Base-by-base conservation (phyloP, 164 flowering plant genomes). In the Umbellularia californica region DNA sequence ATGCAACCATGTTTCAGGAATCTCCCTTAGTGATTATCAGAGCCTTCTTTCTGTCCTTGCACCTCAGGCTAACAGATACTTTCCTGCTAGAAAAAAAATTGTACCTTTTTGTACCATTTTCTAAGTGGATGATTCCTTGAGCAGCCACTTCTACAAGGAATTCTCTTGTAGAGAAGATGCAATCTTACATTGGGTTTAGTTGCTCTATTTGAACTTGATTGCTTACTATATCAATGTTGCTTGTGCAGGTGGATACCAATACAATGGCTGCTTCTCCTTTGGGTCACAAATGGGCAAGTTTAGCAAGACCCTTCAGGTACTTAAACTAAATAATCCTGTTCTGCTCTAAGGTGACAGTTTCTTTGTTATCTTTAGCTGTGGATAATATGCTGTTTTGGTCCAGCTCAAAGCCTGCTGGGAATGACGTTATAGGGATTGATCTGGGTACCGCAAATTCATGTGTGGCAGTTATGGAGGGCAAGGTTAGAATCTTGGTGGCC, bases 391-490 rank as follows among this genome's bases (percentile, higher is more conserved):
- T 51, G 22, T 28, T 33, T 13, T 70, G 10, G 30, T 75, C 24
- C 83, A 91, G 93, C 76, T 82, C 93, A 63, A 83, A 83, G 58
- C 88, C 93, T 65, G 83, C 83, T 82, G 96, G 84, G 25, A 85
- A 81, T 84, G 96, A 88, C 73, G 85, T 91, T 23, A 87, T 91
- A 77, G 96, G 96, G 55, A 88, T 91, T 78, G 94, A 91, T 72
- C 84, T 91, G 90, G 96, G 96, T 75, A 91, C 94, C 14, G 87
- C 96, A 27, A 91, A 91, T 73, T 90, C 94, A 1, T 90, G 96
- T 81, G 96, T 90, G 70, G 72, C 96, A 11, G 87, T 91, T 20
- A 91, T 91, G 92, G 96, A 91, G 76, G 96, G 96, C 50, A 90
- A 91, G 90, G 96, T 90, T 15, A 23, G 17, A 3, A 65, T 28